Base-by-base conservation (phyloP, 139 green algal genomes). In the Chlorella sp. region DNA sequence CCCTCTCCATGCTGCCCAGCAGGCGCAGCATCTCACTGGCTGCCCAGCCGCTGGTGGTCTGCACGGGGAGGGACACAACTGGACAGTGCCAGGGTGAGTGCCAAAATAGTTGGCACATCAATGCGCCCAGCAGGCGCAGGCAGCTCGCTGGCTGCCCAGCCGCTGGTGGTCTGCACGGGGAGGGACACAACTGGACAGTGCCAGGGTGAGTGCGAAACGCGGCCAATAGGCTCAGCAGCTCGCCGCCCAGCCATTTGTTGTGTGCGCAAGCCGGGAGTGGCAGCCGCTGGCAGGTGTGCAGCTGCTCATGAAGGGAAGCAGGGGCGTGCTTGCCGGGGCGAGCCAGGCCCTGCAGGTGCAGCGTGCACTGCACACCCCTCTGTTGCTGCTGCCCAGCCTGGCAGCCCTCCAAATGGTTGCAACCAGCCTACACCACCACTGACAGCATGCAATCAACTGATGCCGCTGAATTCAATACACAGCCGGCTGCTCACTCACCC, bases 81-180 rank as follows among this genome's bases (percentile, higher is more conserved):
- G n/a, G n/a, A n/a, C n/a, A n/a, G n/a, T n/a, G n/a, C n/a, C n/a
- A n/a, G n/a, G n/a, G n/a, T n/a, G n/a, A n/a, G n/a, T n/a, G n/a
- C n/a, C n/a, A n/a, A n/a, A n/a, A n/a, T n/a, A n/a, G n/a, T n/a
- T n/a, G n/a, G n/a, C n/a, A n/a, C n/a, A n/a, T n/a, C n/a, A n/a
- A n/a, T n/a, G n/a, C n/a, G 36, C 92, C 95, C 32, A 94, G 93
- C 46, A 96, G 87, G 46, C 81, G 73, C 77, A 98, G n/a, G 90
- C 83, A 97, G 76, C 30, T 65, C 44, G 44, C 36, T 30, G 32
- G 2, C 17, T 1, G 46, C 6, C 72, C 73, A 80, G 44, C 73
- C 73, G 30, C 28, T 32, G 30, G 4, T 0, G 38, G 30, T 38
- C 78, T 74, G 62, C 40, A 43, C 43, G 19, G 60, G 32, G 22